Base-by-base conservation (phyloP, 176 grass and related monocot genomes). In the Carex kokanica region DNA sequence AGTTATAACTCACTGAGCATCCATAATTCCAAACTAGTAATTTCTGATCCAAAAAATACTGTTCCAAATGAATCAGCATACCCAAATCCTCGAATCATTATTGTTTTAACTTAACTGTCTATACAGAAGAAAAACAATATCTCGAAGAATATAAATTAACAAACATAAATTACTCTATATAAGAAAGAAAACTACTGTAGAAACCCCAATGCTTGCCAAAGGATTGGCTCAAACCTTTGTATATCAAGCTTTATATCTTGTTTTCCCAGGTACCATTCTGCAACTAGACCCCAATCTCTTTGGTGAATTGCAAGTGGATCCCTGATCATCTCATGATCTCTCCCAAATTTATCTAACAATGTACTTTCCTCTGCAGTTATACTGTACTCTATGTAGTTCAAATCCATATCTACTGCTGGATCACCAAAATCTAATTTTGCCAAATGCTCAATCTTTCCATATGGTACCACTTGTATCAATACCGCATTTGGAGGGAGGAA, bases 241-340 rank as follows among this genome's bases (percentile, higher is more conserved):
- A 91, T 25, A 78, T 94, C 84, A 69, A 94, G 81, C 80, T 81
- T 78, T 11, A 91, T 77, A 32, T 94, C 85, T 84, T 94, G 92
- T 86, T 91, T 94, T 11, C 83, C 92, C 8, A 94, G 83, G 79
- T 94, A 94, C 86, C 84, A 94, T 88, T 91, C 85, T 52, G 81
- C 89, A 17, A 91, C 87, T 52, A 88, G 88, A 16, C 63, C 65
- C 89, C 89, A 94, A 0, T 86, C 89, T 75, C 89, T 94, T 64
- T 83, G 10, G 79, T 94, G 92, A 65, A 91, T 86, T 68, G 85
- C 87, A 6, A 85, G 13, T 16, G 89, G 92, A 34, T 89, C 87
- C 79, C 69, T 91, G 78, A 94, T 61, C 25, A 91, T 70, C 56
- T 89, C 88, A 64, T 94, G 92, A 43, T 94, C 92, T 85, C 80